Evolutionary conservation across 257 asterid genomes (phyloP).

Genomic region (Nicotiana tabacum): DNA sequence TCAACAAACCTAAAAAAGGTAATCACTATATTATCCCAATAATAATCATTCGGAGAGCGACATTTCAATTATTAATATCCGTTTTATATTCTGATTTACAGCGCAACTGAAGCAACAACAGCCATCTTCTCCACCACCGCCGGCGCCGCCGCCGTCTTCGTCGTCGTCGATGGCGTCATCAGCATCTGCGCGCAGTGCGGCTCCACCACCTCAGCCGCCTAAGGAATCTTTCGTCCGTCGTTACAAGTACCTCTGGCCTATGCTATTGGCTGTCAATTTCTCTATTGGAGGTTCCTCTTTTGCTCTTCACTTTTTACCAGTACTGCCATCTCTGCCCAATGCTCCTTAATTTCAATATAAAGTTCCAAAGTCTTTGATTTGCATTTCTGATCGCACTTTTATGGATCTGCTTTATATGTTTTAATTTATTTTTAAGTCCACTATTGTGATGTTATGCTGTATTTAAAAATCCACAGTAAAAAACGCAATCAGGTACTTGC

Average conservation of each 20-base stretch:
- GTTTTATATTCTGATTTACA: not conserved
- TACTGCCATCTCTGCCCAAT: not conserved
- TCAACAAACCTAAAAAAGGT: conserved; percentile 72
- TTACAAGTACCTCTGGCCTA: conserved; percentile 62
- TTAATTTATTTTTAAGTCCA: not conserved
- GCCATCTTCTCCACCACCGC: conserved; percentile 25
- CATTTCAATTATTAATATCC: not conserved
- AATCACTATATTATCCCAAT: not conserved
- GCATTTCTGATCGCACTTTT: not conserved
- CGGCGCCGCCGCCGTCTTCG: conserved; percentile 29
- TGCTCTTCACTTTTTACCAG: not conserved
- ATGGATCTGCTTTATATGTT: not conserved
- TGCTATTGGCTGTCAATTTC: conserved; percentile 73
- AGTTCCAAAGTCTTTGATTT: not conserved
- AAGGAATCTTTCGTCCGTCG: conserved; percentile 72
- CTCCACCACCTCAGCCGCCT: conserved; percentile 37
- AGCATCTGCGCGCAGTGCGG: conserved; percentile 29
- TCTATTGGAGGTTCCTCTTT: conserved; percentile 58
- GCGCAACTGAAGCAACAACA: conserved; percentile 48
- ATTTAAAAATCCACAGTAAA: not conserved
- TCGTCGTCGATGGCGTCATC: conserved; percentile 31
- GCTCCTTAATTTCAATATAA: not conserved
- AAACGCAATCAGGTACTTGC: not conserved
- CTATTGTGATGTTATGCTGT: not conserved
- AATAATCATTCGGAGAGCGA: not conserved